Conservation (phyloP, 345 rosid genomes). For the Arabis alpina region DNA sequence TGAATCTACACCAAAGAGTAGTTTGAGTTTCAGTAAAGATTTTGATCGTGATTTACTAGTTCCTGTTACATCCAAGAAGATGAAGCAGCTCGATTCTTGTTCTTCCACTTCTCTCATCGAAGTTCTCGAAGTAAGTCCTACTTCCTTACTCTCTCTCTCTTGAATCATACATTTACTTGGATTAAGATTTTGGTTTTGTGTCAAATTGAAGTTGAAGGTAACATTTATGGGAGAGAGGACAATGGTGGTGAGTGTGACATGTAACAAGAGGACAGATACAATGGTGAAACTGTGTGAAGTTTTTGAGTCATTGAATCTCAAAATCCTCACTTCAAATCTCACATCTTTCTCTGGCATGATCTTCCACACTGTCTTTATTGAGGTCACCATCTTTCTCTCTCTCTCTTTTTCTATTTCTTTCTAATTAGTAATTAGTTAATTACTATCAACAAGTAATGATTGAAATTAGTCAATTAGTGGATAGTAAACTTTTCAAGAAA, state of each 20-base stretch:
- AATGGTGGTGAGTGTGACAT: constrained; percentile 77
- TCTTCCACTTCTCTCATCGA: constrained; percentile 61
- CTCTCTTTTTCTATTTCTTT: constrained; percentile 10
- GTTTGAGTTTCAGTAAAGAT: constrained; percentile 47
- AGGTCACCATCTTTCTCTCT: constrained; percentile 53
- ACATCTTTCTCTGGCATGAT: constrained; percentile 74
- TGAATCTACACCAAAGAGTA: constrained; percentile 57
- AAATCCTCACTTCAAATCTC: constrained; percentile 76
- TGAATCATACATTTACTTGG: background rate
- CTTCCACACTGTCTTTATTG: constrained; percentile 73
- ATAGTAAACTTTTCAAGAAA: constrained; percentile 28
- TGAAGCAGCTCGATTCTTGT: constrained; percentile 53
- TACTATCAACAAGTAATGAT: constrained; percentile 23
- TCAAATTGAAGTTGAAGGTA: constrained; percentile 62
- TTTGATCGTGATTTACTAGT: constrained; percentile 63
- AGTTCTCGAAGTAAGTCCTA: constrained; percentile 52
- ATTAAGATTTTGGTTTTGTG: background rate
- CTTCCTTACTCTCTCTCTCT: background rate
- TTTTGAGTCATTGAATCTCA: constrained; percentile 80
- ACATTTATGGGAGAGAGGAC: constrained; percentile 74
- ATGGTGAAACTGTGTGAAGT: constrained; percentile 87
- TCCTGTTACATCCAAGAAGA: constrained; percentile 71
- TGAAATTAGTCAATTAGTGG: constrained; percentile 36
- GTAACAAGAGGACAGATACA: constrained; percentile 77
- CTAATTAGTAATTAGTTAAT: constrained; percentile 1